phyloP scores from a whole-genome alignment of 2,329 filamentous ascomycete species.

The Apiospora malaysiana region DNA sequence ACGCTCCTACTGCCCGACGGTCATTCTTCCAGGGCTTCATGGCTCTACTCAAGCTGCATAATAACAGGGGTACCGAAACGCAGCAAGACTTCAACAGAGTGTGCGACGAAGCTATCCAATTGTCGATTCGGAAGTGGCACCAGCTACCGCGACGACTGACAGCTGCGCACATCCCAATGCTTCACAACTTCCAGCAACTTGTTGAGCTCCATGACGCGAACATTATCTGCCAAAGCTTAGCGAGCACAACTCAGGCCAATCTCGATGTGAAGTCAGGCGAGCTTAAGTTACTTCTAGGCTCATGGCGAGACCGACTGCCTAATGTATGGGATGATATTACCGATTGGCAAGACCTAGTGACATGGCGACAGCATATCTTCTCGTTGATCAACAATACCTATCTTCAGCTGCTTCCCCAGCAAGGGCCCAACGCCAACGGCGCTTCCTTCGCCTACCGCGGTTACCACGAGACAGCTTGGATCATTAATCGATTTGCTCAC shows the following conservation, averaged over 20 bases:
- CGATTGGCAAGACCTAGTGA: constrained; percentile 99
- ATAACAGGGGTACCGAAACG: constrained; percentile 73
- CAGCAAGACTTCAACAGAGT: constrained; percentile 83
- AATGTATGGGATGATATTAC: constrained; percentile 99
- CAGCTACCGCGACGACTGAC: constrained; percentile 94
- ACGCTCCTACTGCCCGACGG: constrained; percentile 90
- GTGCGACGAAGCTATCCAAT: constrained; percentile 95
- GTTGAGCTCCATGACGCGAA: constrained; percentile 98
- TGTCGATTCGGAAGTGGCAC: constrained; percentile 98
- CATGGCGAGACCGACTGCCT: constrained; percentile 93
- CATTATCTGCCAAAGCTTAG: constrained; percentile 90
- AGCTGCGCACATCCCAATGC: constrained; percentile 89
- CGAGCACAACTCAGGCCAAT: constrained; percentile 82
- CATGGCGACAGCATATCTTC: constrained; percentile 99
- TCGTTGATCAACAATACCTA: constrained; percentile 96
- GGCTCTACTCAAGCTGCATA: constrained; percentile 91
- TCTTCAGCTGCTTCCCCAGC: constrained; percentile 79
- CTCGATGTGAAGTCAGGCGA: constrained; percentile 95
- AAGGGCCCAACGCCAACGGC: constrained; percentile 81
- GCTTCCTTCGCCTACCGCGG: constrained; percentile 96
- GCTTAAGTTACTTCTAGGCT: constrained; percentile 89
- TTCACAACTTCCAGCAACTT: constrained; percentile 97
- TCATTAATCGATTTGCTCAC: constrained; percentile 98
- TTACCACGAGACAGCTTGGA: constrained; percentile 99
- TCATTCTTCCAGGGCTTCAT: constrained; percentile 99